Conservation (phyloP, 2,329 filamentous ascomycete genomes). For the Beauveria pseudobassiana region DNA sequence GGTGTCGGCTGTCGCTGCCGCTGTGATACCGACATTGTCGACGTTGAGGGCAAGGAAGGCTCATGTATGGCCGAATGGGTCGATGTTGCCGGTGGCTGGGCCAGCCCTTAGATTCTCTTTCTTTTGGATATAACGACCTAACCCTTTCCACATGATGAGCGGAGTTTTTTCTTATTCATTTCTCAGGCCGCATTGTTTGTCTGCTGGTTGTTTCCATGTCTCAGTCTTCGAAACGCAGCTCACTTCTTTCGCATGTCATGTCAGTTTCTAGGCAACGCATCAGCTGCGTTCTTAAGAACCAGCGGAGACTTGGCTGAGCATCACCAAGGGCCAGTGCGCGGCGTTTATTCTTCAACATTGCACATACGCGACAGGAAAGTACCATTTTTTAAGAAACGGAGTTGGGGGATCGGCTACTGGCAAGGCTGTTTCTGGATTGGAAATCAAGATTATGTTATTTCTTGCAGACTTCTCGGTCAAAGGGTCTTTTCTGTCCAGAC, state of each 20-base stretch:
- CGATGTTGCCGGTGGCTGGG: conserved; percentile 91
- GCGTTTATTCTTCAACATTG: conserved; percentile 1
- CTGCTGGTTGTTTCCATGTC: background rate
- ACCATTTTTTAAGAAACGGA: background rate
- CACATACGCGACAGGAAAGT: background rate
- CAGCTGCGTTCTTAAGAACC: background rate
- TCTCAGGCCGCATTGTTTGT: background rate
- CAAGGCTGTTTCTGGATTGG: background rate
- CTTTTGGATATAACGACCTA: conserved; percentile 11
- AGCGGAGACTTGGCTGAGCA: background rate
- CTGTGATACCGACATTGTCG: conserved; percentile 94
- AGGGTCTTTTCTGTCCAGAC: background rate
- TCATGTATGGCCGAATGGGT: conserved; percentile 96
- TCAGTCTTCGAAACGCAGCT: background rate
- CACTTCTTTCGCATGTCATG: no score
- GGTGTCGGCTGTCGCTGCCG: conserved; percentile 93
- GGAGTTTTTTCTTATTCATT: conserved; percentile 7
- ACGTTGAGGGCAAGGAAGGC: conserved; percentile 95
- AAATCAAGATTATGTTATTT: background rate
- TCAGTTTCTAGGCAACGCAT: background rate
- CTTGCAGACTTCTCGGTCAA: background rate
- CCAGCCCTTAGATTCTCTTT: conserved; percentile 36
- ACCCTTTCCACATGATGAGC: conserved; percentile 6
- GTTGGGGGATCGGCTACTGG: background rate
- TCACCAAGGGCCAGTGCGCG: background rate